Evolutionary conservation across 768 basidiomycete genomes (phyloP).

Genomic region (Cystofilobasidium capitatum): DNA sequence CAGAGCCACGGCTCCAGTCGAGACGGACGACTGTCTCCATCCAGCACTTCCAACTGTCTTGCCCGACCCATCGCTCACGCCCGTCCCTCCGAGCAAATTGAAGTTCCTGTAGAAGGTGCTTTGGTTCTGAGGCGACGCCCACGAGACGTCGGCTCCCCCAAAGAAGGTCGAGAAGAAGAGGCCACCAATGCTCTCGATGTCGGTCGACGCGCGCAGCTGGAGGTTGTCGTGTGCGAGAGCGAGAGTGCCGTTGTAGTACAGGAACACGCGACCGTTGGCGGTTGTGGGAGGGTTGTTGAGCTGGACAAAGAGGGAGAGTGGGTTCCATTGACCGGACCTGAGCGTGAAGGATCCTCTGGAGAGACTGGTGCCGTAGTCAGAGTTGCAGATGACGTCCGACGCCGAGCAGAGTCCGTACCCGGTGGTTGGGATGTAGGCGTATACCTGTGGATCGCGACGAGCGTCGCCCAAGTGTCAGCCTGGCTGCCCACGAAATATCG

Average conservation of each 20-base stretch:
- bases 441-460: not conserved
- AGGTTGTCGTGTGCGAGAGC: slow-evolving; percentile 54
- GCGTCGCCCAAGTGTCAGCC: not conserved
- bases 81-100: not conserved
- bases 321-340: slow-evolving; percentile 51
- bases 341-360: slow-evolving; percentile 22
- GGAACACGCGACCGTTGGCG: slow-evolving; percentile 66
- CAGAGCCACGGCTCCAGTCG: not conserved
- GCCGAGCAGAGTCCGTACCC: slow-evolving; percentile 14
- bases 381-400: slow-evolving; percentile 9
- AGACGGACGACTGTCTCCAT: not conserved
- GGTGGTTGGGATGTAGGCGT: slow-evolving; percentile 9
- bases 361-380: slow-evolving; percentile 41
- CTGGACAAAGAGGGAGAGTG: slow-evolving; percentile 63
- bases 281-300: slow-evolving; percentile 58
- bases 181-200: slow-evolving; percentile 51
- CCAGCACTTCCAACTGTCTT: not conserved
- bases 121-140: slow-evolving; percentile 15
- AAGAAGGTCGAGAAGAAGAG: slow-evolving; percentile 42
- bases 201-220: slow-evolving; percentile 52
- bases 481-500: not conserved
- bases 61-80: not conserved
- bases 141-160: slow-evolving; percentile 22
- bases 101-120: not conserved
- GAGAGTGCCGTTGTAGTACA: slow-evolving; percentile 47